Base-by-base conservation (phyloP, 192 early-diverging fungal genomes). In the Tieghemiomyces parasiticus region DNA sequence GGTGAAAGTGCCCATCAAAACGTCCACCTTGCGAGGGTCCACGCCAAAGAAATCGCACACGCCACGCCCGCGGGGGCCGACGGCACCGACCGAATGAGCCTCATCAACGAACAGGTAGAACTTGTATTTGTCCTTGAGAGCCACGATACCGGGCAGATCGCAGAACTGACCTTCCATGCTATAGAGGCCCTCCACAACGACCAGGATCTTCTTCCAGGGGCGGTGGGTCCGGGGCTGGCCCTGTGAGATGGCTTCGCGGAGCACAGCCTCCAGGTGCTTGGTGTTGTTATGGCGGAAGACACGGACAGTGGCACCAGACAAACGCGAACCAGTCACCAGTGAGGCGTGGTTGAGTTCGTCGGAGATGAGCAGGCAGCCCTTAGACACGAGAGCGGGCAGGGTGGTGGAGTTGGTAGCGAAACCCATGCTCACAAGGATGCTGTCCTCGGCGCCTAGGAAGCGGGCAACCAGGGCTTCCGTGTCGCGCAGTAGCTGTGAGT, bases 131-230 rank as follows among this genome's bases (percentile, higher is more conserved):
- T 81, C 82, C 63, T 90, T 91, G 63, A 98, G 73, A 42, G 80
- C 90, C 30, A 95, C 70, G 55, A 96, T 83, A 59, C 87, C 85
- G 34, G 92, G 93, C 44, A 96, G 70, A 58, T 85, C 83, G 68
- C 83, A 83, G 71, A 92, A 87, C 63, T 84, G 84, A 44, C 95
- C 95, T 67, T 98, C 95, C 95, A 98, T 98, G 20, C 90, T 93
- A 73, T 92, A 98, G 29, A 98, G 74, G 35, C 93, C 92, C 65
- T 98, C 93, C 28, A 98, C 91, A 25, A 98, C 81, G 2, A 98
- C 80, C 62, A 98, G 68, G 68, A 98, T 98, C 74, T 98, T 98
- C 74, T 94, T 95, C 95, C 95, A 98, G 14, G 92, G 95, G 29
- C 95, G 83, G 68, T 96, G 93, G 9, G 93, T 98, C 56, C 95